phyloP scores from a whole-genome alignment of 257 asterid species.

The Nicotiana tabacum region DNA sequence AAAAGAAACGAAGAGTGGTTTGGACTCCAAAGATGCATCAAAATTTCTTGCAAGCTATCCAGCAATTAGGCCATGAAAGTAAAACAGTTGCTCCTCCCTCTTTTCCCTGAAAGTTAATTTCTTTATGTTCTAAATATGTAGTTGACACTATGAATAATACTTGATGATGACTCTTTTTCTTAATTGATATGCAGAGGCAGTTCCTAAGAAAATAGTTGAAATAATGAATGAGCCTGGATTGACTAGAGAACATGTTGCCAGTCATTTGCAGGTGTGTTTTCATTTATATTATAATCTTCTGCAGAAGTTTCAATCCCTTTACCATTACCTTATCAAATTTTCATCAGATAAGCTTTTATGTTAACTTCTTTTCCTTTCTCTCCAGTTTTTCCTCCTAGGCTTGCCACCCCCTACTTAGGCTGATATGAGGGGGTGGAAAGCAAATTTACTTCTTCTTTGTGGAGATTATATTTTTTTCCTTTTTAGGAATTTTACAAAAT shows the following conservation, averaged over 20 bases:
- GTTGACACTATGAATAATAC: background rate
- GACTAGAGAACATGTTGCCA: constrained; percentile 73
- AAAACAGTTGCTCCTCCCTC: constrained; percentile 1
- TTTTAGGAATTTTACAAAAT: background rate
- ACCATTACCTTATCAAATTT: background rate
- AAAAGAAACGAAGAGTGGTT: constrained; percentile 49
- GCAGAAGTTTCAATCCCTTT: background rate
- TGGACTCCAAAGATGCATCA: constrained; percentile 67
- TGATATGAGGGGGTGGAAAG: background rate
- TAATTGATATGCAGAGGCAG: constrained; percentile 37
- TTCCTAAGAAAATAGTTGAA: constrained; percentile 69
- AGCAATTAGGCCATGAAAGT: constrained; percentile 44
- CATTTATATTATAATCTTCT: background rate
- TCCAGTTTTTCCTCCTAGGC: background rate
- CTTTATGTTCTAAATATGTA: background rate
- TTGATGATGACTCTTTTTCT: background rate
- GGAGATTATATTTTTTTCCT: background rate
- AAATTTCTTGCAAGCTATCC: constrained; percentile 59
- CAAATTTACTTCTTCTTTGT: too few relatives aligned
- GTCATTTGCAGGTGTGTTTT: constrained; percentile 72
- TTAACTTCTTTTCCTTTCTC: background rate
- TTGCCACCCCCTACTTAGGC: background rate
- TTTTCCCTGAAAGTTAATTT: background rate
- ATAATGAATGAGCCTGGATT: constrained; percentile 59
- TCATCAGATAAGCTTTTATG: background rate